Base-by-base conservation (phyloP, 2,329 filamentous ascomycete genomes). In the Chaetoscypha palmicola region DNA sequence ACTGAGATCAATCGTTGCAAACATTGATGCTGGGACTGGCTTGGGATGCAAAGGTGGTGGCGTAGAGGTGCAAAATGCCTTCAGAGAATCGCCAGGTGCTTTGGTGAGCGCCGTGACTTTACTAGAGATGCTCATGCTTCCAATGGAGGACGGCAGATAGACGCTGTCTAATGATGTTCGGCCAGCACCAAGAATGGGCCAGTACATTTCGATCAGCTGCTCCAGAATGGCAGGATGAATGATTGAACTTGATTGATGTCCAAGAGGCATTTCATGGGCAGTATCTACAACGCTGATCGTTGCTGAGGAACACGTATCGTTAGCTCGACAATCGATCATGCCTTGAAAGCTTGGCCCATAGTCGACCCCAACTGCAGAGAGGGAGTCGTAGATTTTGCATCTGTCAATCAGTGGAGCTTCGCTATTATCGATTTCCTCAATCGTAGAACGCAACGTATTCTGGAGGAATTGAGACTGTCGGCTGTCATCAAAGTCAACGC, bases 331-430 rank as follows among this genome's bases (percentile, higher is more conserved):
- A 40, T 70, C 64, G 31, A 61, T 60, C 12, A 78, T 55, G 3
- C 72, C 69, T 52, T 74, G 73, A 61, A 78, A 77, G 1, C 65
- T 66, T 1, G 68, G 59, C 0, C 74, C 74, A 45, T 77, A 77
- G 2, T 63, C 58, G 0, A 74, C 70, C 0, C 74, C 74, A 17
- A 72, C 57, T 4, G 69, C 64, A 1, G 64, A 58, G 9, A 78
- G 65, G 4, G 60, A 54, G 4, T 70, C 61, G 43, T 78, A 78
- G 48, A 78, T 63, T 26, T 60, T 57, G 2, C 53, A 44, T 33
- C 59, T 53, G n/a, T 63, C 53, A 3, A 72, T 49, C 19, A 51
- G 10, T 1, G 46, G 56, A 1, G 60, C 54, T 5, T 57, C 56
- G 2, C 57, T 43, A 3, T 52, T 48, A 31, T 58, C 52, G 35